Evolutionary conservation across 1,139 yeast species (phyloP), one percentile per base, ranked within the genome.

Genomic region (Wickerhamomyces sp.): DNA sequence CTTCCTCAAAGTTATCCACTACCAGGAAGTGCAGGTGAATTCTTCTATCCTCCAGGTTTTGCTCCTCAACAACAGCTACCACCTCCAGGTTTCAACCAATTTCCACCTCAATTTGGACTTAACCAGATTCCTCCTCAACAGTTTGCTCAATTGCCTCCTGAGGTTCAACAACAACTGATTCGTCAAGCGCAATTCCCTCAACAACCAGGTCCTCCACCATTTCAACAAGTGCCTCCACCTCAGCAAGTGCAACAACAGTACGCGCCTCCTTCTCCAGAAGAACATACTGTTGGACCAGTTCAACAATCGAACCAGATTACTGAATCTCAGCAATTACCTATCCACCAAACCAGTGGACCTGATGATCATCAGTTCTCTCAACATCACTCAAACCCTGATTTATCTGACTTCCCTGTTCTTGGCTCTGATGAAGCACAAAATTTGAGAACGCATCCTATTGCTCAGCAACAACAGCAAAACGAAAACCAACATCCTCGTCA

Each of bases 321-420:
- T 16, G 16, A 26, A 11, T 26, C 30, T n/a, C 21, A 26, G 34
- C 11, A 12, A 6, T n/a, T n/a, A n/a, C n/a, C n/a, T n/a, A n/a
- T n/a, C n/a, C 39, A 39, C 16, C 41, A 39, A n/a, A 40, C 31
- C 20, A 27, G 28, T 32, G 28, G 28, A 17, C 37, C 40, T 15
- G 37, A 35, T 23, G 44, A 20, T 28, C 32, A 26, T 14, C 49
- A 35, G 31, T 52, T 38, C 5, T 7, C 26, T 12, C 54, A 40
- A 32, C 15, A 26, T 18, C 30, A 35, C 5, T 14, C 23, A 13
- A 37, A 34, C 41, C 67, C 62, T 5, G 72, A 71, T 44, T 57
- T 66, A 37, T 63, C 73, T 9, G 70, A 69, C 37, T 71, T 72
- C 49, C 78, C 78, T 4, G 71, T 70, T 13, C 62, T 72, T 40